phyloP scores from a whole-genome alignment of 768 basidiomycete genomes.

The Podaxis sp. region DNA sequence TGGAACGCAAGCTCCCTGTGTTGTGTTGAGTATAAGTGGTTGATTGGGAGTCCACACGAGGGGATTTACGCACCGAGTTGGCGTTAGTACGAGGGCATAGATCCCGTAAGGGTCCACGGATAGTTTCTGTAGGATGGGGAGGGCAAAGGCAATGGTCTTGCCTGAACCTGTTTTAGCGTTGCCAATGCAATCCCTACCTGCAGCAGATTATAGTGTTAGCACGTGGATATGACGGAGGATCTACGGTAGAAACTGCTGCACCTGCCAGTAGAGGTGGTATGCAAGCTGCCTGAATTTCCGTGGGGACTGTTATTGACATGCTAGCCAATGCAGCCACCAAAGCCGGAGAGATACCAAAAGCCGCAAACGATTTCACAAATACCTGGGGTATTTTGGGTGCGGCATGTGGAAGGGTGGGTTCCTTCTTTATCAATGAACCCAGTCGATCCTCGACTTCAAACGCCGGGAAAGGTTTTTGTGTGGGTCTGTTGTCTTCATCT shows the following conservation, averaged over 20 bases:
- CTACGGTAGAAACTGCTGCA: slow-evolving; percentile 25
- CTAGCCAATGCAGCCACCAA: slow-evolving; percentile 62
- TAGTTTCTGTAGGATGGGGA: slow-evolving; percentile 89
- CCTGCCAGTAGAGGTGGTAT: slow-evolving; percentile 83
- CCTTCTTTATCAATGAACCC: slow-evolving; percentile 7
- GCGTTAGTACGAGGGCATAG: slow-evolving; percentile 89
- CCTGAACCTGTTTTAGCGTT: slow-evolving; percentile 98
- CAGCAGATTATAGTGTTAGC: neutral
- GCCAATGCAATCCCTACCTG: slow-evolving; percentile 94
- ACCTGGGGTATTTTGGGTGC: slow-evolving; percentile 10
- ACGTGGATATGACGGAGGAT: neutral
- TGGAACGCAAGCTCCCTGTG: slow-evolving; percentile 93
- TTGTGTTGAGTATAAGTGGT: neutral
- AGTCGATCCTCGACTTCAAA: slow-evolving; percentile 19
- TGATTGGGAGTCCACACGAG: neutral
- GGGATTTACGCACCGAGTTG: slow-evolving; percentile 66
- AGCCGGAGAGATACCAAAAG: slow-evolving; percentile 53
- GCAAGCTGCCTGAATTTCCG: slow-evolving; percentile 86
- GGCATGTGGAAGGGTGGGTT: slow-evolving; percentile 4
- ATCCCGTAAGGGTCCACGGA: slow-evolving; percentile 91
- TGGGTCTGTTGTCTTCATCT: neutral
- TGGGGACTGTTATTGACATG: slow-evolving; percentile 86
- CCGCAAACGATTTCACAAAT: slow-evolving; percentile 38
- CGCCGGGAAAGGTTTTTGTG: neutral
- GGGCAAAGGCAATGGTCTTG: slow-evolving; percentile 95